phyloP scores from a whole-genome alignment of 192 early-diverging fungal species.

The Chytriomyces confervae region DNA sequence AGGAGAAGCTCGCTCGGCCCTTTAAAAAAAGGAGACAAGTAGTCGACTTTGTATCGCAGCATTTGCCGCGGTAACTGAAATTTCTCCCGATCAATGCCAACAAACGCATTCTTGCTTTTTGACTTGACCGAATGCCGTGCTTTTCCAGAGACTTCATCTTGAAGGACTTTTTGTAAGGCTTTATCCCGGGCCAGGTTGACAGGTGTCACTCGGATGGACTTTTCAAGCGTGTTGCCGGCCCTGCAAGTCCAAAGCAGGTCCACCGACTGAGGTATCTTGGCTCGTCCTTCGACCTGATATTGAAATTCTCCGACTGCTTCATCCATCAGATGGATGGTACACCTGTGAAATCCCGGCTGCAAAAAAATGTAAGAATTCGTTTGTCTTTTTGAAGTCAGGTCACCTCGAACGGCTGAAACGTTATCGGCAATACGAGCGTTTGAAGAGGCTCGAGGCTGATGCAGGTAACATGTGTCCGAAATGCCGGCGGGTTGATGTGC shows the following conservation, averaged over 20 bases:
- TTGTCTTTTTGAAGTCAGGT: not conserved
- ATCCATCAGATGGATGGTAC: constrained; percentile 53
- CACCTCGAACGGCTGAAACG: constrained; percentile 57
- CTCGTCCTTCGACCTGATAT: constrained; percentile 53
- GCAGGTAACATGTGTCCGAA: constrained; percentile 27
- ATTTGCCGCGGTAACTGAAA: constrained; percentile 45
- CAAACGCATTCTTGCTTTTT: constrained; percentile 11
- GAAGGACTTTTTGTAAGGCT: constrained; percentile 42
- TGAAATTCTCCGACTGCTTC: constrained; percentile 55
- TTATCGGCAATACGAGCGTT: constrained; percentile 31
- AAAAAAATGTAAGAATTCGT: not conserved
- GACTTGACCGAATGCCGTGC: constrained; percentile 8
- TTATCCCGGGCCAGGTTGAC: constrained; percentile 51
- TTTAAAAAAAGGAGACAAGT: constrained; percentile 52
- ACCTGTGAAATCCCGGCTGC: constrained; percentile 51
- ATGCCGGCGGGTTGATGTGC: constrained; percentile 42
- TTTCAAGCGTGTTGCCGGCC: constrained; percentile 48
- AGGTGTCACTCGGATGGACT: constrained; percentile 48
- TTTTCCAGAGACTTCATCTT: constrained; percentile 19
- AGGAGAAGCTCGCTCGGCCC: constrained; percentile 54
- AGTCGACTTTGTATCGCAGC: constrained; percentile 56
- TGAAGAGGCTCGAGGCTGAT: constrained; percentile 40
- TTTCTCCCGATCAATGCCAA: constrained; percentile 24
- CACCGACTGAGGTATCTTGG: constrained; percentile 36
- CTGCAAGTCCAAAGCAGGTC: constrained; percentile 54